Evolutionary conservation across 257 asterid species (phyloP).

Genomic region (Nicotiana undulata): DNA sequence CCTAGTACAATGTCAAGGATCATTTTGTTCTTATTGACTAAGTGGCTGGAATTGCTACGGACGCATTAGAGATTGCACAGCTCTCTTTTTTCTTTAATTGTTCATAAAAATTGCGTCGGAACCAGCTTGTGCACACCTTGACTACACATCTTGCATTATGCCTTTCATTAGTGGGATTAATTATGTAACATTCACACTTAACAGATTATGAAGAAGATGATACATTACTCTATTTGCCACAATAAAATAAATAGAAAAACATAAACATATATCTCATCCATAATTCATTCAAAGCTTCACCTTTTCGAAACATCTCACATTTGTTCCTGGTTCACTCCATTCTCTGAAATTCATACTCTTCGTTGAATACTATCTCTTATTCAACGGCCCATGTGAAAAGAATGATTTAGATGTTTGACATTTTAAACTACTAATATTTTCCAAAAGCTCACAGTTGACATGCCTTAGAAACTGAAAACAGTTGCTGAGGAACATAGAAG

Average conservation of each 20-base stretch:
- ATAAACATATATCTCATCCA: background rate
- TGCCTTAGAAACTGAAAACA: background rate
- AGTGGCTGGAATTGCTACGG: no score
- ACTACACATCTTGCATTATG: background rate
- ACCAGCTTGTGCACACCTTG: background rate
- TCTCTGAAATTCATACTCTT: background rate
- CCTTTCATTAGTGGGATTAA: background rate
- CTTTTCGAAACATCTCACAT: background rate
- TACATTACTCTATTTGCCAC: background rate
- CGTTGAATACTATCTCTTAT: background rate
- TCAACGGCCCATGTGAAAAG: background rate
- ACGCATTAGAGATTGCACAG: background rate
- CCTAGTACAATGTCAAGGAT: background rate
- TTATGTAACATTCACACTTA: background rate
- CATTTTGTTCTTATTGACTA: background rate
- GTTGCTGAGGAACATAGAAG: background rate
- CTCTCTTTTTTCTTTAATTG: no score
- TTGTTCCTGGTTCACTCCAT: background rate
- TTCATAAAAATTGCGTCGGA: background rate
- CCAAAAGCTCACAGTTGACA: background rate
- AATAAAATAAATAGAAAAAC: background rate
- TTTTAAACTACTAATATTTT: background rate
- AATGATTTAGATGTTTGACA: background rate
- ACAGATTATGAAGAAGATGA: background rate
- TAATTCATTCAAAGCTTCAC: background rate